Base-by-base conservation (phyloP, 1,284 basidiomycete species). In the Apiotrichum brassicae region DNA sequence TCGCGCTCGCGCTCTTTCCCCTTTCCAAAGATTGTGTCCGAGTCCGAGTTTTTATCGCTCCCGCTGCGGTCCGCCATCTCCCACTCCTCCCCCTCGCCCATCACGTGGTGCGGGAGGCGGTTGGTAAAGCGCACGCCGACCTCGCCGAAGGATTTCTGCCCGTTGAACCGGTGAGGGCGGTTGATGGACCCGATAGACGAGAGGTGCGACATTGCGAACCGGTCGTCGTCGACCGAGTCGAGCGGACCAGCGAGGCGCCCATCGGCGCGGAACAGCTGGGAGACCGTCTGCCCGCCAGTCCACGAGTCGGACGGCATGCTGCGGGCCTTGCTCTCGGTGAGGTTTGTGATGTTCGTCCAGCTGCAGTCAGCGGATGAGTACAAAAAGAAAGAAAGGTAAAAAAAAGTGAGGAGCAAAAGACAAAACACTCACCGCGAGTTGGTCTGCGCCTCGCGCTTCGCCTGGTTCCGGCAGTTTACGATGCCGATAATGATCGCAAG, bases 391-490 rank as follows among this genome's bases (percentile, higher is more conserved):
- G 28, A 30, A 14, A 30, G 8, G 14, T 30, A 14, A 14, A 14
- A 30, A 8, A 30, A 7, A 30, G 8, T 30, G 8, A 30, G 8
- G 14, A 7, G 14, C 28, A 30, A 8, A 7, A 13, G 12, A 7
- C 12, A 14, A 14, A 34, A 34, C 33, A 36, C 43, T 36, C 22
- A 33, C 45, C 19, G 20, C n/a, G 25, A 6, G 8, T 4, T 18
- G 5, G 16, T 34, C 14, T 3, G 13, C 13, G 39, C 39, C 35
- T 53, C 40, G 23, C 40, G 40, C n/a, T 45, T 36, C 11, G 45
- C 36, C 48, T 47, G 48, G 24, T 45, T 41, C 25, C 52, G 48
- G 42, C 52, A 54, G 25, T 45, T 47, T 30, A 49, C 8, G 28
- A 43, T 19, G 11, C 48, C 52, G 26, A 54, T 24, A 7, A 39